Evolutionary conservation across 306 rosid genomes (phyloP), one percentile per base, ranked within the genome.

Genomic region (Quercus dentata): DNA sequence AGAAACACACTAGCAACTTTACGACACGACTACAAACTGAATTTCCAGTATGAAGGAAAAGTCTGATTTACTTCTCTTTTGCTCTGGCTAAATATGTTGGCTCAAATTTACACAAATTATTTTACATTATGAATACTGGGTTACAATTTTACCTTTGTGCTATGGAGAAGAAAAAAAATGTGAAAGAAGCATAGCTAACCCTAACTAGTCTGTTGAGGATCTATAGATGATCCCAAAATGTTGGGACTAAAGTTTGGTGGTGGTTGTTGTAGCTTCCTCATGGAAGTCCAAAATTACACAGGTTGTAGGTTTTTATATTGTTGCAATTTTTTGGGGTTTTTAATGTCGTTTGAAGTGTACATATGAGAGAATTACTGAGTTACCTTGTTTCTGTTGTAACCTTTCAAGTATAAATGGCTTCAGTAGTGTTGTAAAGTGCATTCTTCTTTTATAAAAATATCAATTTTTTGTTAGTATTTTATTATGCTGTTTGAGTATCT

Each of bases 31-130:
- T 93, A 87, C 81, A 84, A 91, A 78, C 89, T 86, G 85, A 84
- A 90, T 78, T 92, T 87, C 79, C 90, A 89, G 82, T 95, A 82
- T 55, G 92, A 83, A 80, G 98, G 99, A 76, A 95, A 95, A 87
- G 98, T 94, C 67, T 92, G 84, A 85, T 54, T 25, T 28, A 77
- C 68, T 78, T 78, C 27, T 74, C 6, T 78, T 76, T 64, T 56
- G 1, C 49, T 58, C 51, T 56, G 69, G 55, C 68, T 83, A 82
- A 77, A 74, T 33, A 58, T 73, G 56, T 76, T 19, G 55, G 83
- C 56, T 52, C 59, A 28, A 56, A 52, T 78, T 69, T 46, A 46
- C 15, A 46, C 52, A 46, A 46, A 46, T 11, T 46, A 12, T 46
- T 12, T 46, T 46, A 46, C 52, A 46, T 38, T 38, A 38, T 38